Evolutionary conservation across 2,329 filamentous ascomycete species (phyloP), one percentile per base, ranked within the genome.

Genomic region (Diaporthe longicolla): DNA sequence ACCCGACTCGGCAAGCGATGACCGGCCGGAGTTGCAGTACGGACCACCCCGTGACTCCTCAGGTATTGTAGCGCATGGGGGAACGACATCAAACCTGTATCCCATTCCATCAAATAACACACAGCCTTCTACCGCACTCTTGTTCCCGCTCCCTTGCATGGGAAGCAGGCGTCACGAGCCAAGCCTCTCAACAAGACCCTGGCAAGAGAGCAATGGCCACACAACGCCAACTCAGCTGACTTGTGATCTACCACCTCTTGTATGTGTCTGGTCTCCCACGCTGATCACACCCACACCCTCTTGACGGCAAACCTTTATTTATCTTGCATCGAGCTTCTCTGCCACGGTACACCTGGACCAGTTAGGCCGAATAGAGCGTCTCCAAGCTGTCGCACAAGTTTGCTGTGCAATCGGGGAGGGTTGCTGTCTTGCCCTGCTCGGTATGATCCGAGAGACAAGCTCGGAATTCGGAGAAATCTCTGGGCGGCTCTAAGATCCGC

Each of bases 1-100:
- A 24, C 63, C 63, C 45, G 63, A 37, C 63, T 66, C 63, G 45
- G 63, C 37, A 50, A 37, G 63, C 63, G 63, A 66, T 37, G 24
- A 21, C 63, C 29, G 43, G 45, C 13, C 21, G 29, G 29, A 37
- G 24, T 63, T 26, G 19, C 59, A 45, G 24, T 19, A 45, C 40
- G 13, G 29, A 45, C 19, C 32, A 50, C 26, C 26, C 61, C 24
- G 40, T 48, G 26, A 45, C 40, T 48, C 35, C 13, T 21, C n/a
- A 24, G 19, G 35, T 48, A n/a, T n/a, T 61, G 29, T 32, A 32
- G 29, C 29, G 29, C 29, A 32, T 11, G 17, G 40, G 24, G 21
- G 26, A 45, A 63, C 37, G 21, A 45, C 24, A 63, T 29, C 17
- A 9, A 48, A 10, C 26, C 15, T 19, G 6, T 35, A n/a, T 9